Percentiles rank a stretch among this genome's conserved stretches.
Evolutionary conservation across 345 rosid genomes (phyloP).

Genomic region (Acer yangbiense): DNA sequence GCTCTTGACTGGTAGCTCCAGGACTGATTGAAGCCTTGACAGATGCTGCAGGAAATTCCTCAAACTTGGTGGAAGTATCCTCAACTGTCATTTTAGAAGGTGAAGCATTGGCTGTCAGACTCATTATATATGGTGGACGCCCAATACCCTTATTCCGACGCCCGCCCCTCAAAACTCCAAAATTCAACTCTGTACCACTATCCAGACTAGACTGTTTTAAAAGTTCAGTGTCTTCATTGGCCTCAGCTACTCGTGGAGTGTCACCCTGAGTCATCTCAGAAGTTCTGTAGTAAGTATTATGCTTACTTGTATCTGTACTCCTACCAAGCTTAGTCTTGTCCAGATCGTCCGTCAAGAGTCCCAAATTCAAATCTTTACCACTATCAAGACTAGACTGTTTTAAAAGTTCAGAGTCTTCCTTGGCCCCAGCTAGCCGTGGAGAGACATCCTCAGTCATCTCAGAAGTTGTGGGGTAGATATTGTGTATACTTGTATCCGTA

Average conservation of each 20-base stretch:
- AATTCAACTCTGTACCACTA: constrained; percentile 41
- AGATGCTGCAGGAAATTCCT: constrained; percentile 27
- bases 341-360: constrained; percentile 47
- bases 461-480: constrained; percentile 18
- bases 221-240: constrained; percentile 33
- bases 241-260: constrained; percentile 29
- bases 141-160: constrained; percentile 47
- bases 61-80: constrained; percentile 29
- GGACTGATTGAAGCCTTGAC: constrained; percentile 26
- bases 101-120: constrained; percentile 29
- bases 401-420: constrained; percentile 32
- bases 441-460: constrained; percentile 16
- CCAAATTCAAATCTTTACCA: constrained; percentile 43
- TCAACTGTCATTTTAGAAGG: constrained; percentile 37
- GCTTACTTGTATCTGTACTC: constrained; percentile 9
- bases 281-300: constrained; percentile 20
- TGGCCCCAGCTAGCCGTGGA: constrained; percentile 28
- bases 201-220: constrained; percentile 36
- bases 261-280: constrained; percentile 11
- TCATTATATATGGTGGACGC: constrained; percentile 48
- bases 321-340: constrained; percentile 24
- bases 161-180: constrained; percentile 56
- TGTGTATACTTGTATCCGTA: constrained; percentile 6
- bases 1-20: constrained; percentile 36
- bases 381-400: constrained; percentile 38